Base-by-base conservation (phyloP, 2,329 filamentous ascomycete genomes). In the Pezicula neosporulosa region DNA sequence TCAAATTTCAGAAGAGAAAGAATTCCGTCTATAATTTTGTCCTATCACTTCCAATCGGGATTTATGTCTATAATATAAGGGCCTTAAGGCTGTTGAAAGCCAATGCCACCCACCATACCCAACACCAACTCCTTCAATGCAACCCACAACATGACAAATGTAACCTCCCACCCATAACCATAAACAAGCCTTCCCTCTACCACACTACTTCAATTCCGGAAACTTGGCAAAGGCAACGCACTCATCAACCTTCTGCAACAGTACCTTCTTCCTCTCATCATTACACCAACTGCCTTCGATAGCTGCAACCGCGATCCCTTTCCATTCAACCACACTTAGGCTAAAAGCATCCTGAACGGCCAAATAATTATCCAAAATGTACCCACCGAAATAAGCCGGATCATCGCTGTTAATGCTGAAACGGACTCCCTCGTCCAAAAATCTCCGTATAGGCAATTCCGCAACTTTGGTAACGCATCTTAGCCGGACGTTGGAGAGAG, bases 281-380 rank as follows among this genome's bases (percentile, higher is more conserved):
- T 71, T 70, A 63, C 86, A 86, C 87, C 87, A 91, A 63, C 86
- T 90, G 21, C 83, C 85, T 54, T 80, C 72, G 10, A 90, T 82
- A 18, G 80, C 76, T 36, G 80, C 80, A 56, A 74, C 73, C 10
- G 79, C 82, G 61, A 92, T 85, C 6, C 63, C 69, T 57, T 72
- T 76, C 89, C 87, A 91, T 49, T 92, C 86, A n/a, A 71, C 67
- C 4, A 83, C 68, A 19, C 67, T 76, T 57, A 92, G 67, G 4
- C 71, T 64, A 66, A 90, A 90, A 1, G 84, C 82, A 39, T 89
- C 83, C 66, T 92, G 87, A 28, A 92, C 85, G 1, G 84, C 85
- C 60, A 82, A 86, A 69, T 87, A 91, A 59, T 90, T 90, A 60
- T 88, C 85, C 47, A 87, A 70, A 48, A 91, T 81, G 66, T 90